Base-by-base conservation (phyloP, 1,284 basidiomycete genomes). In the Volvariella surrecta region DNA sequence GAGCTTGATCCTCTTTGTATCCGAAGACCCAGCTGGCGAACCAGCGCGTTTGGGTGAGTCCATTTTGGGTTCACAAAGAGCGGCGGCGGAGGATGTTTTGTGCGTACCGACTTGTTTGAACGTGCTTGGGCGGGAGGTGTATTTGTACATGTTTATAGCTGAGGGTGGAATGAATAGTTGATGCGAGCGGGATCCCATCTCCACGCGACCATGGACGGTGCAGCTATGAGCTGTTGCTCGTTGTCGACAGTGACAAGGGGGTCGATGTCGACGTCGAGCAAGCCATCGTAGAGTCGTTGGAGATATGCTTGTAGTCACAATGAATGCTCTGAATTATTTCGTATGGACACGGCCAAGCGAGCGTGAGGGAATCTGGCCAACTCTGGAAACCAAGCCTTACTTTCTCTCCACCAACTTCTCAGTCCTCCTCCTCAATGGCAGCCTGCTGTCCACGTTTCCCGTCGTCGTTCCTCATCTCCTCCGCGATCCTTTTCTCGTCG, bases 21-120 rank as follows among this genome's bases (percentile, higher is more conserved):
- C 82, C 34, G 74, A 64, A 34, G 62, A 67, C 7, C 76, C 71
- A 6, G 73, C 72, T 28, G 80, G 77, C 40, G 82, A 83, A 47
- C 74, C 78, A 48, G 76, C 72, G 58, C 83, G 82, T 67, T 82
- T 83, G 53, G 82, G 82, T 44, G 82, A 83, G 60, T 79, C 76
- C 78, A 79, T 81, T 40, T 42, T 19, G 32, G 3, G 35, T 35
- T 28, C 24, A 28, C 6, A 28, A 28, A 6, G 24, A n/a, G n/a
- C n/a, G n/a, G n/a, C n/a, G n/a, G n/a, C 15, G 30, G 30, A 31
- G 9, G 30, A 31, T 31, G 30, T 31, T 31, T 31, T 9, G 30
- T 9, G 9, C 15, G 30, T n/a, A 15, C 15, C 9, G 30, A 15
- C 15, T 35, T 35, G 34, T 35, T 35, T 35, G 34, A 6, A 15